Percentiles rank a stretch among this genome's conserved stretches.
These are phyloP conservation scores for Dillenia turbinata DNA, from an alignment of 164 flowering plant genomes.

Conservation along the genomic window DNA sequence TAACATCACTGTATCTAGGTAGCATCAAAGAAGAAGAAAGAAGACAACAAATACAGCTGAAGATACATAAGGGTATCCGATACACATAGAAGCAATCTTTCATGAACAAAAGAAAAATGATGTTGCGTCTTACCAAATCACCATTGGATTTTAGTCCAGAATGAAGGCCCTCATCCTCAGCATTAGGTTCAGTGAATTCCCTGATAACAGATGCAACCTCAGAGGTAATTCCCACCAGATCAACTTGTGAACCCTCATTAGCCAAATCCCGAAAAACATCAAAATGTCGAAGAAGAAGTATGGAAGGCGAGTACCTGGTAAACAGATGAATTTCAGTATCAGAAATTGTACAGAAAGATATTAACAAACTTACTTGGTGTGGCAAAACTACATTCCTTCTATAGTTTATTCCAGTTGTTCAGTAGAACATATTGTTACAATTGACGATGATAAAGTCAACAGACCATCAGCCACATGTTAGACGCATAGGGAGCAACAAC, in stretches of 20 bases:
- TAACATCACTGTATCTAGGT: too few relatives aligned
- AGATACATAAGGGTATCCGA: too few relatives aligned
- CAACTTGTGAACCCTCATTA: slow-evolving; percentile 56
- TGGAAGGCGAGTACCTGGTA: slow-evolving; percentile 73
- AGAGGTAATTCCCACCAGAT: slow-evolving; percentile 58
- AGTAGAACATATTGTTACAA: too few relatives aligned
- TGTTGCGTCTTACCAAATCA: slow-evolving; percentile 35
- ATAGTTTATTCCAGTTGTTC: too few relatives aligned
- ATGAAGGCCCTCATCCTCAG: slow-evolving; percentile 28
- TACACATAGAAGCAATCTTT: too few relatives aligned
- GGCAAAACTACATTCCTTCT: too few relatives aligned
- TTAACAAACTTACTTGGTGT: not conserved
- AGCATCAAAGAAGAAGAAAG: too few relatives aligned
- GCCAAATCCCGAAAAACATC: slow-evolving; percentile 56
- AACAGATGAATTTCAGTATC: slow-evolving; percentile 4
- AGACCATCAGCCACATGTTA: too few relatives aligned
- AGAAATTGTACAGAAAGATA: not conserved
- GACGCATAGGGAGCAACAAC: too few relatives aligned
- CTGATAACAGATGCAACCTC: slow-evolving; percentile 81
- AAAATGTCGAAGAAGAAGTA: slow-evolving; percentile 89
- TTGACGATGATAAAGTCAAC: too few relatives aligned
- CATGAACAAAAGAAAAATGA: too few relatives aligned
- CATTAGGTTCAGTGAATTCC: slow-evolving; percentile 57
- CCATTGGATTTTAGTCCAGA: slow-evolving; percentile 26
- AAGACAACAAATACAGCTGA: too few relatives aligned